Evolutionary conservation across 2,329 filamentous ascomycete species (phyloP).

Genomic region (Allantophomopsis lycopodina): DNA sequence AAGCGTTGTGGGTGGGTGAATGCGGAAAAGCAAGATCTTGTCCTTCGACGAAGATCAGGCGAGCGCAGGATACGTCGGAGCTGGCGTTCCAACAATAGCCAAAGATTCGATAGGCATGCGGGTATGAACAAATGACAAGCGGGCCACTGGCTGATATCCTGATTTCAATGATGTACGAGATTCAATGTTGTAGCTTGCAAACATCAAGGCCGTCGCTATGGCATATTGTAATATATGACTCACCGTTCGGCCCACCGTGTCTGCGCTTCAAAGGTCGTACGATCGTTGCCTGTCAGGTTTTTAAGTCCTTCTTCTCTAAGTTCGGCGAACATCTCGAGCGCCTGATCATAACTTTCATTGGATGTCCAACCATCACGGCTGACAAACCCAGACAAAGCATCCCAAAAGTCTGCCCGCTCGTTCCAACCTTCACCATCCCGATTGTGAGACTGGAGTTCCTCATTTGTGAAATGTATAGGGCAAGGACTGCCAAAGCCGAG

Average conservation of each 20-base stretch:
- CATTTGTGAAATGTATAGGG: constrained; percentile 13
- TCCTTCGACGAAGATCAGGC: too few species aligned
- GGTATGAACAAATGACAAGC: too few species aligned
- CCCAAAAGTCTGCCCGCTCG: constrained; percentile 20
- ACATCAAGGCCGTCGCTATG: too few species aligned
- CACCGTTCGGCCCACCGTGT: constrained; percentile 14
- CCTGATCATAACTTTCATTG: constrained; percentile 20
- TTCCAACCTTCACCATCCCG: constrained; percentile 17
- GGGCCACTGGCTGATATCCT: too few species aligned
- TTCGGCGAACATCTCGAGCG: constrained; percentile 19
- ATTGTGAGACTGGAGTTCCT: constrained; percentile 8
- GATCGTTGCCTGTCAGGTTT: constrained; percentile 17
- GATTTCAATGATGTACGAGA: too few species aligned
- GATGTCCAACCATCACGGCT: constrained; percentile 23
- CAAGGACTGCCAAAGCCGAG: constrained; percentile 15
- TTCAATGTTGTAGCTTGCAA: too few species aligned
- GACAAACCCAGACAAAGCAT: constrained; percentile 19
- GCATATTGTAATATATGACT: too few species aligned
- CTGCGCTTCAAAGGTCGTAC: constrained; percentile 17
- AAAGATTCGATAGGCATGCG: too few species aligned
- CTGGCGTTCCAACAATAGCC: too few species aligned
- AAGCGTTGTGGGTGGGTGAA: too few species aligned
- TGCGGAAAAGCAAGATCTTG: too few species aligned
- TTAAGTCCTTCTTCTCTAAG: constrained; percentile 19
- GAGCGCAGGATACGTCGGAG: too few species aligned